Base-by-base conservation (phyloP, 2,329 filamentous ascomycete genomes). In the Exophiala mesophila region DNA sequence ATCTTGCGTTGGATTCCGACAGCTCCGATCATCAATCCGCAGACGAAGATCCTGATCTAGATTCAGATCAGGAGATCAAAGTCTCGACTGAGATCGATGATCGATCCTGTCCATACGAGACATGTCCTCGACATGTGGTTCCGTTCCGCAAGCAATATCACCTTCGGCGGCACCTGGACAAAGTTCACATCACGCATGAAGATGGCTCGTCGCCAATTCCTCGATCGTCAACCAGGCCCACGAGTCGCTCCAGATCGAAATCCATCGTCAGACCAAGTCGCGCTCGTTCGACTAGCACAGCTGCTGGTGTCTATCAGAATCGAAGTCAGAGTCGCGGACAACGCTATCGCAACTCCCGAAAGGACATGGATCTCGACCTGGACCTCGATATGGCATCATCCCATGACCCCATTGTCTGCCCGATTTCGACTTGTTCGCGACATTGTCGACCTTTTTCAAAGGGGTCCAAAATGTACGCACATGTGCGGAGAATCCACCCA, bases 401-500 rank as follows among this genome's bases (percentile, higher is more conserved):
- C 3, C 17, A 13, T 10, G 24, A 41, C 20, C 26, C 15, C 8
- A 49, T 55, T 13, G 13, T 47, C 15, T 57, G 55, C 39, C 55
- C 55, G 2, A 39, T 57, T 10, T n/a, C 16, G 16, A 20, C 23
- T 15, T 57, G 55, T 40, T 44, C 32, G 18, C 40, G 48, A 19
- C 19, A 20, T 9, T 29, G 26, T 4, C 21, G 41, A 9, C 41
- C 49, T 1, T 57, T 56, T 32, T 38, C 40, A 6, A 39, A 40
- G n/a, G 41, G 43, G 4, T 45, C 42, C 26, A 43, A 38, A 15
- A 41, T 57, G 19, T 57, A 57, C 36, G 34, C 46, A 8, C 55
- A 57, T 33, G 47, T 57, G 17, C 30, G 52, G 40, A 41, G 45
- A 12, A 49, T 46, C 28, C 55, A 57, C 42, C 52, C 53, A 3